Base-by-base conservation (phyloP, 257 asterid species). In the Rhazya stricta region DNA sequence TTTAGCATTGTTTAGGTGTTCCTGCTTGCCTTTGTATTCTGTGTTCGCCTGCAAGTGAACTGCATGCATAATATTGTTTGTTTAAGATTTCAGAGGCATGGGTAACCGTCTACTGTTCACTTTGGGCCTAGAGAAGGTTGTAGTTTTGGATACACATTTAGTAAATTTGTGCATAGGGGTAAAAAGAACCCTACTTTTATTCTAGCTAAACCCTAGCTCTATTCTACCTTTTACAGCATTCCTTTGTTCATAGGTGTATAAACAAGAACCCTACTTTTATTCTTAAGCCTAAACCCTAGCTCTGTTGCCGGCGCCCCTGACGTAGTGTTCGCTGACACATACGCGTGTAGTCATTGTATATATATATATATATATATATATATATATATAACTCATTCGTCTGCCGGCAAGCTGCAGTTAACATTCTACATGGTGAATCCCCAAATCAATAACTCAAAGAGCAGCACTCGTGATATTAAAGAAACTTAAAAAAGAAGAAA, bases 41-140 rank as follows among this genome's bases (percentile, higher is more conserved):
- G 43, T 32, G 45, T 71, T 71, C 12, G 29, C 71, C 74, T 76
- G 70, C 70, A 68, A 69, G 15, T 29, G 41, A 68, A 42, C 79
- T 76, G 74, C 41, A 57, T 18, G 5, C 42, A 66, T 13, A 43
- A 60, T 16, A 45, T 42, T 41, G n/a, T 42, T 23, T 9, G 13
- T 34, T 54, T 58, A 41, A 27, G 43, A 58, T 29, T 41, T 54
- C 67, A 53, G 46, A 23, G 15, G 32, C 58, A 6, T 16, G 11
- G 4, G 8, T 39, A 50, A 32, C 42, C 18, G 6, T n/a, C 12
- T 23, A 3, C 34, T 5, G 46, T 46, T 48, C n/a, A 9, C 62
- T 9, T 32, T 71, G n/a, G n/a, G n/a, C 9, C 42, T 0, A 6
- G 13, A 6, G 56, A 29, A 39, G 30, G 27, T 42, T 23, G n/a